These are phyloP conservation scores for Pyracantha coccinea DNA, from an alignment of 331 rosid species.

Conservation along the genomic window DNA sequence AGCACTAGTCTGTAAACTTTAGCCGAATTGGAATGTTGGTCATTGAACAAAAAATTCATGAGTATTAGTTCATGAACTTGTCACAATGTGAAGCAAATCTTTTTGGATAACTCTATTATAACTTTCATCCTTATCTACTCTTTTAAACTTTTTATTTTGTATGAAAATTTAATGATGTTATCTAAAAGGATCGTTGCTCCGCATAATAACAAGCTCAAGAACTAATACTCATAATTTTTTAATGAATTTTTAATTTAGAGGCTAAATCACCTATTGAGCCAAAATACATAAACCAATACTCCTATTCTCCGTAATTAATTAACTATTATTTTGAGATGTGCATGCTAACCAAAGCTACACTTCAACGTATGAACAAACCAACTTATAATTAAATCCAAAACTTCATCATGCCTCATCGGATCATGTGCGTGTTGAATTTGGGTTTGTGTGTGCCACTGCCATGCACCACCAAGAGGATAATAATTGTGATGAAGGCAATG, in stretches of 20 bases:
- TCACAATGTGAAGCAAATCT: neutral
- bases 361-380: neutral
- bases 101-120: too few species aligned
- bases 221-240: neutral
- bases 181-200: neutral
- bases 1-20: neutral
- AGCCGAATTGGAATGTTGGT: neutral
- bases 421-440: neutral
- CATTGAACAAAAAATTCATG: neutral
- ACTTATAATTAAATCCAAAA: neutral
- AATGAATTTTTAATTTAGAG: too few species aligned
- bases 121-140: neutral
- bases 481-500: slow-evolving; percentile 1
- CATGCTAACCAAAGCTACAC: neutral
- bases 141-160: neutral
- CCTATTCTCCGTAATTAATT: neutral
- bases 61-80: neutral
- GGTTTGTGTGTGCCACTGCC: neutral
- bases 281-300: neutral
- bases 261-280: neutral
- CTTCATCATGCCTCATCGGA: neutral
- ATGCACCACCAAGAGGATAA: neutral
- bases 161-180: neutral
- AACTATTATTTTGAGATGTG: neutral
- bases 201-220: neutral